Base-by-base conservation (phyloP, 768 basidiomycete species). In the Thelephora ganbajun region DNA sequence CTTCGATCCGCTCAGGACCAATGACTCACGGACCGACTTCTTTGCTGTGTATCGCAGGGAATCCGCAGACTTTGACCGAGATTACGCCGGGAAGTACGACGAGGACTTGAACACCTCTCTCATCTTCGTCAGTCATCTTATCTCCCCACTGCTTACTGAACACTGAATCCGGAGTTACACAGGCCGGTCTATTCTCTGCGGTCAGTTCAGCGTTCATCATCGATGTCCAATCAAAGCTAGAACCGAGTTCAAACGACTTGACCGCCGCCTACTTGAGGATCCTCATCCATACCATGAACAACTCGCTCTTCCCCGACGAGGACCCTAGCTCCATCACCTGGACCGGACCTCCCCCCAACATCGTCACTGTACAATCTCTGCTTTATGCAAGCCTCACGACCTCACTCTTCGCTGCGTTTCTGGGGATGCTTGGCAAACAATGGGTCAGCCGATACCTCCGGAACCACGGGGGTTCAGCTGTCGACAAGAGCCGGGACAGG, bases 41-140 rank as follows among this genome's bases (percentile, higher is more conserved):
- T 41, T n/a, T 14, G 14, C 39, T 14, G 22, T 41, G 9, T 41
- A 41, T 14, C 16, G 22, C 16, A 22, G 9, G 12, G 39, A 41
- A 41, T 41, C 39, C 7, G 39, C 7, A 6, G 42, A 50, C 35
- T 51, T 51, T 33, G 53, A 58, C 37, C 42, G 33, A 6, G 53
- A 54, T 18, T 50, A 56, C 1, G 23, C 53, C 3, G 51, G 57
- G 0, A 51, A 51, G n/a, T 59, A 51, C 37, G 52, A 48, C 33
- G 49, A 51, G 13, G 50, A 53, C 34, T 49, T 59, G 44, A 55
- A 59, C 37, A 53, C 56, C 22, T 44, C 57, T 33, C 43, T 59
- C 2, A 51, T 59, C 42, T 59, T 59, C 46, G 58, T 59, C 34
- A 36, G 57, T 48, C 5, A n/a, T 9, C 9, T 9, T 4, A 9